Evolutionary conservation across 441 rosid species (phyloP).

Genomic region (Mallotus japonicus): DNA sequence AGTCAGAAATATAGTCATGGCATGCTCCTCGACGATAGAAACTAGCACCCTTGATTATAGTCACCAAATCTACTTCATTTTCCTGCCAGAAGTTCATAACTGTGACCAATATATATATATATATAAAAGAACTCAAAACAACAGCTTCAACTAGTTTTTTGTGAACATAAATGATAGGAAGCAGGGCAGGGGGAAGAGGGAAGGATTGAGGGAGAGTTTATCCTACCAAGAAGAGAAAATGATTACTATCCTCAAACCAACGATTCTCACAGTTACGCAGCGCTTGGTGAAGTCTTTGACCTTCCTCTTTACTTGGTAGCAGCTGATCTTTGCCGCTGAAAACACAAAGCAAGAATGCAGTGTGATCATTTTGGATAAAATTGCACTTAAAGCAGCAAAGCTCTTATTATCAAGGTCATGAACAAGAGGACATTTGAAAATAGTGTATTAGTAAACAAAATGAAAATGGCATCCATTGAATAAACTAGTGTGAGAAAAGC

Average conservation of each 20-base stretch:
- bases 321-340: constrained; percentile 75
- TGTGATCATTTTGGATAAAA: constrained; percentile 9
- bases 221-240: constrained; percentile 79
- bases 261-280: constrained; percentile 57
- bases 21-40: constrained; percentile 68
- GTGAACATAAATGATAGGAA: background rate
- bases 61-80: constrained; percentile 63
- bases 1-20: constrained; percentile 58
- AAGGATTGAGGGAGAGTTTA: constrained; percentile 15
- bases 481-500: background rate
- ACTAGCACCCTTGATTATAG: constrained; percentile 56
- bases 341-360: constrained; percentile 12
- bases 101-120: constrained; percentile 14
- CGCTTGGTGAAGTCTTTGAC: constrained; percentile 46
- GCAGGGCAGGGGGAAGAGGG: background rate
- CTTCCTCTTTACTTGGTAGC: constrained; percentile 66
- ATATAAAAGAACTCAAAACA: constrained; percentile 8
- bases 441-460: too few species aligned
- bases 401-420: too few species aligned
- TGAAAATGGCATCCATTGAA: background rate
- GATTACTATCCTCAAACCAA: constrained; percentile 51
- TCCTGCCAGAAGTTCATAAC: constrained; percentile 48
- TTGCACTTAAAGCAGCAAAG: constrained; percentile 10
- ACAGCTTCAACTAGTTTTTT: background rate
- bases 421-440: too few species aligned